Evolutionary conservation across 225 moss, liverwort and hornwort genomes (phyloP).

Genomic region (Antitrichia curtipendula): DNA sequence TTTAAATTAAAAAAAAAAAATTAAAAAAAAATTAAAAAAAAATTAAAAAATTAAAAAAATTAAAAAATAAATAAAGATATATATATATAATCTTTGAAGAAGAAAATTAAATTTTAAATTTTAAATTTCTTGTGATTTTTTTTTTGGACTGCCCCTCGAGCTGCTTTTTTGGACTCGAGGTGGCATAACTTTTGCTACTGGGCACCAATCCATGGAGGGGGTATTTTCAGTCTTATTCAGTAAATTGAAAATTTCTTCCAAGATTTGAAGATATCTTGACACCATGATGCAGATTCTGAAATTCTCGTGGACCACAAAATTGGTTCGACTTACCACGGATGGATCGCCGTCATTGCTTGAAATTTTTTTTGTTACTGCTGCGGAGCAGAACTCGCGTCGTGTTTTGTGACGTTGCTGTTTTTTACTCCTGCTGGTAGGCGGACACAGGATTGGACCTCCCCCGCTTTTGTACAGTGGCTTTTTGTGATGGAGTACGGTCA

Average conservation of each 20-base stretch:
- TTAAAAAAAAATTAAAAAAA: too few relatives aligned
- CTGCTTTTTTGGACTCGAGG: too few relatives aligned
- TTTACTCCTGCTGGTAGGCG: neutral
- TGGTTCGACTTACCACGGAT: neutral
- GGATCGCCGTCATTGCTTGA: accelerated
- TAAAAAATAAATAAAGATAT: too few relatives aligned
- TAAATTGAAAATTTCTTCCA: neutral
- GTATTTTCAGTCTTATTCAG: neutral
- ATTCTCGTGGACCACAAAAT: neutral
- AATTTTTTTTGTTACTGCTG: accelerated
- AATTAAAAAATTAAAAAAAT: too few relatives aligned
- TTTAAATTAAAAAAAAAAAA: too few relatives aligned
- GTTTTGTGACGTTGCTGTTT: neutral
- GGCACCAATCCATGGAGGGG: too few relatives aligned
- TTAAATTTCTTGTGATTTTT: too few relatives aligned
- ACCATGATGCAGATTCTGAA: neutral
- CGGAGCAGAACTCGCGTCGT: accelerated
- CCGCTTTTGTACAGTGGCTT: neutral
- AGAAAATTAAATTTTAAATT: too few relatives aligned
- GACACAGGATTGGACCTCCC: neutral
- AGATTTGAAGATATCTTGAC: neutral
- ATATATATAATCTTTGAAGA: too few relatives aligned
- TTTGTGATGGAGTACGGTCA: neutral
- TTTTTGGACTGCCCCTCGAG: too few relatives aligned
- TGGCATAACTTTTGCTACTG: too few relatives aligned